Percentiles rank a stretch among this genome's conserved stretches.
phyloP scores from a whole-genome alignment of 164 flowering plant species.

The Dillenia turbinata region DNA sequence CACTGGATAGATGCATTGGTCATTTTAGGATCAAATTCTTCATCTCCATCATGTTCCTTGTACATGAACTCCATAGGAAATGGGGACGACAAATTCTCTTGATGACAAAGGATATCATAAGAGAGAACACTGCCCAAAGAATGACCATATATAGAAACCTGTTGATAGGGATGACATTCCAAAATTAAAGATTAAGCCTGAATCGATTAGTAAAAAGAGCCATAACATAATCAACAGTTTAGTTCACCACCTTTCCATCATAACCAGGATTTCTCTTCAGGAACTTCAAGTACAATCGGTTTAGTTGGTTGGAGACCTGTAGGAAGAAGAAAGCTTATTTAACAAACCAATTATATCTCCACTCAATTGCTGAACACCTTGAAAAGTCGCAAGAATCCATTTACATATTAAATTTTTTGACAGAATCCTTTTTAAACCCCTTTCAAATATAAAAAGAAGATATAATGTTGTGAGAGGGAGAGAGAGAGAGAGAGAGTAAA shows the following conservation, averaged over 20 bases:
- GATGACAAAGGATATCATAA: slow-evolving; percentile 97
- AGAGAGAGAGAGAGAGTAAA: too few relatives aligned
- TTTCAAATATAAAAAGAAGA: too few relatives aligned
- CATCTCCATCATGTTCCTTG: slow-evolving; percentile 25
- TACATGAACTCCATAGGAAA: slow-evolving; percentile 76
- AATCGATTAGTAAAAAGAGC: not conserved
- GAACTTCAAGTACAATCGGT: slow-evolving; percentile 75
- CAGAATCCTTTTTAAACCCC: too few relatives aligned
- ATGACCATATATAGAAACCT: slow-evolving; percentile 97
- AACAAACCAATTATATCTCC: too few relatives aligned
- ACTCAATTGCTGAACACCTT: too few relatives aligned
- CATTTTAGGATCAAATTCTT: slow-evolving; percentile 17
- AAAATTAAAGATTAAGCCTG: not conserved
- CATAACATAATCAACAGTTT: not conserved
- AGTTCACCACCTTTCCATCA: slow-evolving; percentile 82
- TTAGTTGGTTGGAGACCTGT: slow-evolving; percentile 93
- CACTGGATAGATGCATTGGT: slow-evolving; percentile 18
- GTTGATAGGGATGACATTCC: slow-evolving; percentile 4
- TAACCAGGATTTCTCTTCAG: slow-evolving; percentile 94
- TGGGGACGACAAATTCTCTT: slow-evolving; percentile 66
- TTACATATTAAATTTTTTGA: too few relatives aligned
- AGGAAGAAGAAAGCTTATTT: not conserved
- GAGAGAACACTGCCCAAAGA: slow-evolving; percentile 98
- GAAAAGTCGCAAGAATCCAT: too few relatives aligned
- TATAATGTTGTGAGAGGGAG: too few relatives aligned